Base-by-base conservation (phyloP, 306 rosid genomes). In the Cicer yamashitae region DNA sequence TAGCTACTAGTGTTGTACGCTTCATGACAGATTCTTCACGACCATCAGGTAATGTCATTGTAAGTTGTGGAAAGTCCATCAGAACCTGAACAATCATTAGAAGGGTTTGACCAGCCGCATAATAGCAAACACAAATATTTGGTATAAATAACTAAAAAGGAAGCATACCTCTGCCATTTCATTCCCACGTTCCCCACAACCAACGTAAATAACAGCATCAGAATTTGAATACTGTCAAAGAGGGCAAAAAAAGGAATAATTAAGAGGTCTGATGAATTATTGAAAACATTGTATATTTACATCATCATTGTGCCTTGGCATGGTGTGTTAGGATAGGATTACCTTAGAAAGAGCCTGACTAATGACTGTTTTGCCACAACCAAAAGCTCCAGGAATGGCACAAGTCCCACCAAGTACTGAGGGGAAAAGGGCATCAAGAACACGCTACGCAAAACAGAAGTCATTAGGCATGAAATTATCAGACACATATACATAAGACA, bases 1-100 rank as follows among this genome's bases (percentile, higher is more conserved):
- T 96, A 76, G 99, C 99, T 77, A 96, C 99, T 40, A 96, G 93
- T 46, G 99, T 96, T 22, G 99, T 96, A 52, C 99, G 99, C 86
- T 92, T 96, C 99, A 96, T 92, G 81, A 96, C 99, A 85, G 99
- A 96, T 85, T 96, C 99, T 87, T 96, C 99, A 77, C 99, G 99
- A 6, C 99, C 99, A 82, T 96, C 99, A 65, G 99, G 99, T 83
- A 96, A 86, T 75, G 99, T 96, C 99, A 96, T 96, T 75, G 99
- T 96, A 88, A 96, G 88, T 92, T 96, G 99, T 46, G 99, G 99
- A 52, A 96, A 96, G 86, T 96, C 99, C 99, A 96, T 96, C 70
- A 96, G 96, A 79, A 96, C 99, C 97, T 92, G 83, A 66, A 79
- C 18, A 72, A 70, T 63, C 41, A 53, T 57, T 68, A 58, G 65